Base-by-base conservation (phyloP, 2,329 filamentous ascomycete species). In the Trichophyton benhamiae region DNA sequence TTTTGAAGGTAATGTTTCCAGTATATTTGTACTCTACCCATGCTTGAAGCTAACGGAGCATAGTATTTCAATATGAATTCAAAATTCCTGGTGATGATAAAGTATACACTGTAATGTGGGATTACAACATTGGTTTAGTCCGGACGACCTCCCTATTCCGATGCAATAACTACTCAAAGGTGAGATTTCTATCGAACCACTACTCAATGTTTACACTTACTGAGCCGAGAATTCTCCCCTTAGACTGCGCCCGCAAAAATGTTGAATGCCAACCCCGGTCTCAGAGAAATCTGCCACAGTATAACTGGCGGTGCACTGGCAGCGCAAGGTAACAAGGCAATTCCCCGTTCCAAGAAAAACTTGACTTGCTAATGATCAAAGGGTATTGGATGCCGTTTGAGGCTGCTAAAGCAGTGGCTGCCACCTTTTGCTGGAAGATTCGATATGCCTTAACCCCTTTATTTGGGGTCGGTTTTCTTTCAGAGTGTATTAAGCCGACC, bases 301-400 rank as follows among this genome's bases (percentile, higher is more conserved):
- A 95, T 97, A 71, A 99, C 94, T 0, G 94, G 94, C 27, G 94
- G 94, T 5, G 86, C 91, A 33, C 85, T 97, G 62, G 84, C 84
- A 63, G 92, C 91, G 59, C 94, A 99, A 84, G 91, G 89, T 91
- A 78, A 58, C 27, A 30, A 30, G 27, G 46, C 22, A 38, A 6
- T 52, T 4, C 22, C 25, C 20, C 6, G 46, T 52, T 6, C 11
- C 5, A 52, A 11, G 13, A 11, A 13, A 17, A 46, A 3, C 6
- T 2, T 36, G 15, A 41, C 52, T 58, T 57, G 62, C 61, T 65
- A 60, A 67, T 44, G 60, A 52, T 60, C 6, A n/a, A 44, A 95
- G 91, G 94, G 38, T 99, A 97, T 74, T 99, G 94, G 94, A 90
- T 97, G 83, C 92, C 92, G 1, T 97, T 86, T 68, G 77, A 83